Base-by-base conservation (phyloP, 805 yeast species). In the Kockiozyma suomiensis region DNA sequence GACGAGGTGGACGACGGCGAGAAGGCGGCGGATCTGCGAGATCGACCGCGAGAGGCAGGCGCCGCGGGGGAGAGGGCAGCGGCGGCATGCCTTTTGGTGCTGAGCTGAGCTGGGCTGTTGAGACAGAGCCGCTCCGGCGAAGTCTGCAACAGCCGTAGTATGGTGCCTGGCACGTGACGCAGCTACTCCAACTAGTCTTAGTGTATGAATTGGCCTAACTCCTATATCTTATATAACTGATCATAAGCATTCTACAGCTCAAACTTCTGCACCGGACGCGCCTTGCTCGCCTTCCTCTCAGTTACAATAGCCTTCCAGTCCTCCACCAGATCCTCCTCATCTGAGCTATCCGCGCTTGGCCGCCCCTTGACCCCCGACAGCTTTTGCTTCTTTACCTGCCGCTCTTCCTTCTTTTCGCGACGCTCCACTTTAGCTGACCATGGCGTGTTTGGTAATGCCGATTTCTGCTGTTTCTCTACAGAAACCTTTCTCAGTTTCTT, bases 301-400 rank as follows among this genome's bases (percentile, higher is more conserved):
- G 83, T 76, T 0, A 93, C 87, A 25, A 86, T 69, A 32, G 87
- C 92, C 74, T 94, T 94, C 99, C 98, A 94, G 74, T 94, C 98
- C 43, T 77, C 81, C 54, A 79, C 82, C 23, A 66, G 10, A 7
- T 62, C 66, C 13, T 64, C 69, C 17, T 45, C 53, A n/a, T 50
- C 1, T 81, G 50, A 86, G 46, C 69, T 72, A 23, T 64, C 71
- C 3, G 70, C 70, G n/a, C 70, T 76, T 21, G 71, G 74, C 13
- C 62, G 69, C 15, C 78, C 80, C 26, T 75, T 78, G 4, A 73
- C 77, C 8, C 79, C 78, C 17, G 78, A 75, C 35, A 79, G 82
- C 32, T 75, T 77, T 69, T 84, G 83, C 71, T 84, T 77, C 73
- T 87, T 88, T 50, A 84, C 88, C 65, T 85, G 84, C 67, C 96